Base-by-base conservation (phyloP, 1,284 basidiomycete species). In the Wallemia hederae region DNA sequence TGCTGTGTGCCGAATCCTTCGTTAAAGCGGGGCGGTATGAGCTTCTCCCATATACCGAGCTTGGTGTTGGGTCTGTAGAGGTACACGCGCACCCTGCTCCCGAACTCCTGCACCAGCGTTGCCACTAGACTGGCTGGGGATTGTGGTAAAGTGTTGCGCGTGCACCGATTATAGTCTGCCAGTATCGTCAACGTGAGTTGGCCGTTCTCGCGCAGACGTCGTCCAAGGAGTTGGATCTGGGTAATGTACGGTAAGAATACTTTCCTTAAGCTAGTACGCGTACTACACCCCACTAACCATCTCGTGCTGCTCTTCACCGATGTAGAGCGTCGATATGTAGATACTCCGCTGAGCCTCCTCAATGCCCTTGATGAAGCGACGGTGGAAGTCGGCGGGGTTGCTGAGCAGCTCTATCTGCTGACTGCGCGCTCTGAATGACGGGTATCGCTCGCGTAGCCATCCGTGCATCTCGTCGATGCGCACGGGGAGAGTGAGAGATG, bases 1-100 rank as follows among this genome's bases (percentile, higher is more conserved):
- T 98, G 94, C 85, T 92, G 96, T 1, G 92, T 85, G 0, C 94
- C 92, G 83, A 88, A 97, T 0, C 91, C 94, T 72, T 99, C 94
- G 67, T 97, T 91, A 71, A 90, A 94, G 56, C 94, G 76, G 59
- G 85, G 83, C 1, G 94, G 94, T 1, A 97, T 80, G 24, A 91
- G 63, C 62, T 76, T 78, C 55, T 85, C 80, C 69, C 86, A 74
- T 31, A 84, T 65, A 0, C 84, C 82, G 28, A 97, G 75, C 62
- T 82, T 85, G 0, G 92, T 90, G 65, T 87, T 90, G 59, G 66
- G 66, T 27, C 82, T 80, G 70, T 84, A 98, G 64, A 88, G 76
- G 58, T 80, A 79, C 14, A 90, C 75, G 61, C 82, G 80, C 19
- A 90, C 81, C 62, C 85, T 77, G 22, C 80, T 74, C 0, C 83